Conservation (phyloP, 345 rosid genomes). For the Eutrema heterophyllum region DNA sequence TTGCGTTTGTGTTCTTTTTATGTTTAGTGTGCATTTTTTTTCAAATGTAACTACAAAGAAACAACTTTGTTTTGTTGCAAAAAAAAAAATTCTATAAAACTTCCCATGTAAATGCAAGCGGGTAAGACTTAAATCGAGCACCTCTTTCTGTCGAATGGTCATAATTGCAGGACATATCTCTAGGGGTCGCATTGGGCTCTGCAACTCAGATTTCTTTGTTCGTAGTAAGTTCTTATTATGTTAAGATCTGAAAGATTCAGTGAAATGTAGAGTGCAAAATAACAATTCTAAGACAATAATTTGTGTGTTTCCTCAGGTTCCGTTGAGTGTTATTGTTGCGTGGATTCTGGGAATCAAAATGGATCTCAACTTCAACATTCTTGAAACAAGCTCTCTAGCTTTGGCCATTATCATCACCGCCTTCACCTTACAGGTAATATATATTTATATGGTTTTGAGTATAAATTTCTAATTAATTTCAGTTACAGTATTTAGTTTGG, state of each 20-base stretch:
- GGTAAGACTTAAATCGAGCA: not conserved
- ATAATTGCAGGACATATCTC: slow-evolving; percentile 60
- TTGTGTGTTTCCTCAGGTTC: slow-evolving; percentile 43
- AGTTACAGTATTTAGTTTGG: not conserved
- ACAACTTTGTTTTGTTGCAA: not conserved
- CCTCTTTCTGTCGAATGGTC: not conserved
- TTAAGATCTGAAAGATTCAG: not conserved
- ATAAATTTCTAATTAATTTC: not conserved
- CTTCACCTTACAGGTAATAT: slow-evolving; percentile 64
- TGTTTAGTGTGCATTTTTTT: not conserved
- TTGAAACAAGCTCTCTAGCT: slow-evolving; percentile 82
- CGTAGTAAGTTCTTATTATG: slow-evolving; percentile 45
- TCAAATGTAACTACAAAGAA: not conserved
- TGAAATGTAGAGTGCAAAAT: not conserved
- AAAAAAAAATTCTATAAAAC: not conserved
- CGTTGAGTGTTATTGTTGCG: slow-evolving; percentile 55
- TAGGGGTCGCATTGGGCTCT: slow-evolving; percentile 89
- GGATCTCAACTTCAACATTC: slow-evolving; percentile 79
- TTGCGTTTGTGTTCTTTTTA: not conserved
- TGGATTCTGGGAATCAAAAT: slow-evolving; percentile 74
- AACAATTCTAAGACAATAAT: not conserved
- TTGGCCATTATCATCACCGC: slow-evolving; percentile 58
- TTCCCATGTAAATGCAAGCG: not conserved
- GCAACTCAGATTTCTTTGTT: slow-evolving; percentile 81
- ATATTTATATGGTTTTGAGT: too few relatives aligned